phyloP scores from a whole-genome alignment of 2,329 filamentous ascomycete species.

The Didymosphaeria variabile region DNA sequence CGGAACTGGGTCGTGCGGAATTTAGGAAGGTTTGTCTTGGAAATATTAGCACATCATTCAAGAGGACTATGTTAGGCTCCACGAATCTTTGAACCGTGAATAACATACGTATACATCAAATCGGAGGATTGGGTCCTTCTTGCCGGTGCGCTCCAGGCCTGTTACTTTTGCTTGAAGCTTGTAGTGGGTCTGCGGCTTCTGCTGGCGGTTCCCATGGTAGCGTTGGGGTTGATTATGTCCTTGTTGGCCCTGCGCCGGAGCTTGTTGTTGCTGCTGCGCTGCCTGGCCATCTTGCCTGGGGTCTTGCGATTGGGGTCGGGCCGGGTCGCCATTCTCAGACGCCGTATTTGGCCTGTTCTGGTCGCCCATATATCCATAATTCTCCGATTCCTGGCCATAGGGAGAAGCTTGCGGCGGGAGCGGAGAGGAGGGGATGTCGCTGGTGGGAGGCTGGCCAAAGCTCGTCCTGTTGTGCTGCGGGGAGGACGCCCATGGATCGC shows the following conservation, averaged over 20 bases:
- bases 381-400: slow-evolving; percentile 45
- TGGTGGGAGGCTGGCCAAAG: slow-evolving; percentile 57
- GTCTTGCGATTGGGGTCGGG: slow-evolving; percentile 50
- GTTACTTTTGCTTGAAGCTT: slow-evolving; percentile 96
- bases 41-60: slow-evolving; percentile 7
- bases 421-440: slow-evolving; percentile 52
- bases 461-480: slow-evolving; percentile 61
- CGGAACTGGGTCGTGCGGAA: slow-evolving; percentile 98
- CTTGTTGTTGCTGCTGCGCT: slow-evolving; percentile 41
- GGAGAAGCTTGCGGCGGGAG: slow-evolving; percentile 52
- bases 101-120: slow-evolving; percentile 92
- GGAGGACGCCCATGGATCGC: slow-evolving; percentile 71
- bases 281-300: slow-evolving; percentile 47
- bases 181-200: slow-evolving; percentile 70
- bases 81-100: neutral
- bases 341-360: slow-evolving; percentile 37
- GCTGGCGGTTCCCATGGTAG: slow-evolving; percentile 55
- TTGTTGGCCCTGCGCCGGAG: slow-evolving; percentile 49
- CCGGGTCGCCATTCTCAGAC: slow-evolving; percentile 47
- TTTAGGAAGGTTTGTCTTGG: slow-evolving; percentile 94
- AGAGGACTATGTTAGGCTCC: too few species aligned
- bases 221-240: slow-evolving; percentile 55
- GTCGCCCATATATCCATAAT: slow-evolving; percentile 48
- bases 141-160: slow-evolving; percentile 87
- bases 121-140: slow-evolving; percentile 92